Evolutionary conservation across 331 rosid species (phyloP).

Genomic region (Spiraea crenata): DNA sequence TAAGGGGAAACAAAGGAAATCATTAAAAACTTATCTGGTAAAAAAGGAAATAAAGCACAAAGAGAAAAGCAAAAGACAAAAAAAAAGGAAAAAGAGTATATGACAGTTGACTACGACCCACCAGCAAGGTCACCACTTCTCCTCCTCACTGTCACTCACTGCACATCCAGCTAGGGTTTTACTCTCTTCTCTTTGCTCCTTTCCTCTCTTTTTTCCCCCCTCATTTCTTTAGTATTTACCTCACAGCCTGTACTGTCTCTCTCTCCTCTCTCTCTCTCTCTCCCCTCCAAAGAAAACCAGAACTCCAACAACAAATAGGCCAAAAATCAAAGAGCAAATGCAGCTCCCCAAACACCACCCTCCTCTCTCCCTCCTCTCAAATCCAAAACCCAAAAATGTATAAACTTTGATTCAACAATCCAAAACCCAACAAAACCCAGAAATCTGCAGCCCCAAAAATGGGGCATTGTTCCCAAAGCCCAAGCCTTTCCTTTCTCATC

Average conservation of each 20-base stretch:
- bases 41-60: background rate
- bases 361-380: constrained; percentile 12
- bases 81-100: background rate
- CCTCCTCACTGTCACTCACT: constrained; percentile 3
- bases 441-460: background rate
- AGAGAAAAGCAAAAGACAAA: background rate
- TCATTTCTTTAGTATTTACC: background rate
- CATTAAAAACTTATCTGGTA: background rate
- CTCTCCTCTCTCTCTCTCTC: constrained; percentile 15
- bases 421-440: background rate
- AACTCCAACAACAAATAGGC: constrained; percentile 6
- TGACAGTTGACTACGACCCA: constrained; percentile 26
- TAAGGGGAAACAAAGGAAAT: background rate
- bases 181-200: background rate
- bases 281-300: constrained; percentile 2
- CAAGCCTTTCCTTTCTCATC: constrained; percentile 12
- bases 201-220: background rate
- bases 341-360: background rate
- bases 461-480: constrained; percentile 11
- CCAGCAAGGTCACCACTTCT: constrained; percentile 1
- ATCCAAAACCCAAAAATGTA: constrained; percentile 21
- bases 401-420: constrained; percentile 11
- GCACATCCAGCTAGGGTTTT: constrained; percentile 36
- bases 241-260: constrained; percentile 39
- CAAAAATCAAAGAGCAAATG: constrained; percentile 15